A percentile compares a stretch with the other conserved stretches of the same genome.
These are phyloP conservation scores for Solanum gracilifrons DNA, from an alignment of 257 asterid genomes.

Conservation along the genomic window DNA sequence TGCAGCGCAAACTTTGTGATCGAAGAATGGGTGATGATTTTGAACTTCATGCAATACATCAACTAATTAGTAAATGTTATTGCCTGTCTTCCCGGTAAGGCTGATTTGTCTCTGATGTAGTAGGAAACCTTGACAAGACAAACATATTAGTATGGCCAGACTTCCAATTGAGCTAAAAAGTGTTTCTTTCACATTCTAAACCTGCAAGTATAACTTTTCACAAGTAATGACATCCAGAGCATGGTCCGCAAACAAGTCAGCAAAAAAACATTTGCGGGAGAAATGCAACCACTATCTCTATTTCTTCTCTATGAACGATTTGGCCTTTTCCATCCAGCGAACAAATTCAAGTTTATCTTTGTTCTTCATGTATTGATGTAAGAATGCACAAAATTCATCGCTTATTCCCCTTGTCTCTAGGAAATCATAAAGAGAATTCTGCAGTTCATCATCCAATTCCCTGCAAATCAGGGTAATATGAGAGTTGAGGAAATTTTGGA, in stretches of 20 bases:
- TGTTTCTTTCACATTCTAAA: background rate
- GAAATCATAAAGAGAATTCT: conserved; percentile 61
- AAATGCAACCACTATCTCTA: conserved; percentile 4
- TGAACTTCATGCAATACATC: background rate
- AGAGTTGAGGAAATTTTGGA: background rate
- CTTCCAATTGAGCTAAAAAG: background rate
- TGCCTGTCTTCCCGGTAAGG: background rate
- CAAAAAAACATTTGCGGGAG: background rate
- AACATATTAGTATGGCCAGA: background rate
- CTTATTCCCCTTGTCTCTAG: conserved; percentile 71
- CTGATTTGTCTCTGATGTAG: background rate
- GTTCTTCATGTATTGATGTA: conserved; percentile 56
- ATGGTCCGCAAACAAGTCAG: background rate
- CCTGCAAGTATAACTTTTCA: background rate
- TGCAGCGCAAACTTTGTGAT: background rate
- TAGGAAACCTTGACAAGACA: background rate
- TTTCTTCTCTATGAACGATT: conserved; percentile 46
- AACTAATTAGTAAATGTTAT: background rate
- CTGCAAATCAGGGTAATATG: conserved; percentile 17
- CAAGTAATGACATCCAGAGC: background rate
- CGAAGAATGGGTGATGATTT: background rate
- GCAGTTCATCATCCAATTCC: conserved; percentile 75
- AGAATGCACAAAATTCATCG: conserved; percentile 54
- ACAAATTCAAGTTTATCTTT: conserved; percentile 75
- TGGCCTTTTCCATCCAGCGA: conserved; percentile 61